Percentiles rank a stretch among this genome's conserved stretches.
Conservation (phyloP, 2,329 filamentous ascomycete genomes). For the Aspergillus pseudonomiae region DNA sequence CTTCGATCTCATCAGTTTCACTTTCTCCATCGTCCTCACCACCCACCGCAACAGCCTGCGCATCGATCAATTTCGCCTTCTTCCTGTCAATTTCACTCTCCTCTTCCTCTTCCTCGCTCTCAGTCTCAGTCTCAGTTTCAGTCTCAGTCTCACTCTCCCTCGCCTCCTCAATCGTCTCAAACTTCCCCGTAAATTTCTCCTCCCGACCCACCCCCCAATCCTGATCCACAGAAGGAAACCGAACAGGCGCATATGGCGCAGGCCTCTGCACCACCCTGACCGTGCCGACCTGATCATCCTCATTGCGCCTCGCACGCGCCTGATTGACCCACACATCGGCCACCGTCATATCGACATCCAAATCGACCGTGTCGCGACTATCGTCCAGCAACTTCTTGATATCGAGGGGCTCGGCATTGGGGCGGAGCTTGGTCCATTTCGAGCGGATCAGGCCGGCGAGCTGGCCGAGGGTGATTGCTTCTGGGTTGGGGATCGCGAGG, state of each 20-base stretch:
- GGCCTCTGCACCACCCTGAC: conserved; percentile 7
- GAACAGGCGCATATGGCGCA: conserved; percentile 21
- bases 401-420: not conserved
- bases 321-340: conserved; percentile 5
- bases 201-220: conserved; percentile 36
- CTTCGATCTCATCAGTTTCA: not conserved
- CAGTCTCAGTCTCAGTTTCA: not conserved
- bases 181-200: conserved; percentile 18
- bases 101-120: not conserved
- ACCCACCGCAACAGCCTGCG: not conserved
- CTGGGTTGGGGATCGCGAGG: not conserved
- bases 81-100: not conserved
- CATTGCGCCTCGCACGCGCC: not conserved
- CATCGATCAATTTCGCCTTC: not conserved
- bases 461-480: not conserved
- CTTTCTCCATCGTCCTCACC: not conserved
- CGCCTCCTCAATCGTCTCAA: conserved; percentile 26
- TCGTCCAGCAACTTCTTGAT: conserved; percentile 5
- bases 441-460: not conserved
- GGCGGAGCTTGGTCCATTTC: not conserved
- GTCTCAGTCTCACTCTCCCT: not conserved
- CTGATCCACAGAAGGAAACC: conserved; percentile 39
- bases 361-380: not conserved
- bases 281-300: not conserved
- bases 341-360: not conserved